Evolutionary conservation across 2,329 filamentous ascomycete genomes (phyloP).

Genomic region (Grosmannia clavigera): DNA sequence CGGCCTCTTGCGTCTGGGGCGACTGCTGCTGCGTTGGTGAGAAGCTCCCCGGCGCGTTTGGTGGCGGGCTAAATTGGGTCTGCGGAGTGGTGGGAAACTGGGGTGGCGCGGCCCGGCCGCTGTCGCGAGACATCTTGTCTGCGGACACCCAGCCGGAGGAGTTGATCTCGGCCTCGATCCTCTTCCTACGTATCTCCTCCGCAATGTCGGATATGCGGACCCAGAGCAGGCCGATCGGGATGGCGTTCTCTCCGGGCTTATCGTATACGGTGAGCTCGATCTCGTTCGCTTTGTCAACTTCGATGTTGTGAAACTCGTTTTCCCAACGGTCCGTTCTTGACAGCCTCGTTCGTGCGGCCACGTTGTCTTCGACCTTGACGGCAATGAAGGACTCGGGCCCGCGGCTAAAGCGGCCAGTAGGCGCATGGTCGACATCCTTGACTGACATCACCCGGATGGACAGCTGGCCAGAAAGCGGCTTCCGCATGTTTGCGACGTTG

Average conservation of each 20-base stretch:
- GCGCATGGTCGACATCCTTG: conserved; percentile 87
- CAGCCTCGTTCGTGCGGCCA: conserved; percentile 76
- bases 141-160: conserved; percentile 94
- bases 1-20: conserved; percentile 12
- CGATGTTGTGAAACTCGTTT: conserved; percentile 79
- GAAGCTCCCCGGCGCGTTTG: conserved; percentile 25
- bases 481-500: conserved; percentile 86
- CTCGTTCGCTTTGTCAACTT: conserved; percentile 97
- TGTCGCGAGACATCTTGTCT: conserved; percentile 65
- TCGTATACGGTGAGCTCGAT: conserved; percentile 97
- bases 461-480: conserved; percentile 86
- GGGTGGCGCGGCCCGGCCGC: conserved; percentile 31
- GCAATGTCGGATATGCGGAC: conserved; percentile 93
- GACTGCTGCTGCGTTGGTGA: conserved; percentile 10
- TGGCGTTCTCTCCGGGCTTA: conserved; percentile 77
- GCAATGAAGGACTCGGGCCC: conserved; percentile 92
- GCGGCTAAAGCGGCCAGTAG: conserved; percentile 70
- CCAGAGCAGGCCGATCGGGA: conserved; percentile 93
- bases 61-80: conserved; percentile 31
- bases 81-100: conserved; percentile 48
- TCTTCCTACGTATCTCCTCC: conserved; percentile 94
- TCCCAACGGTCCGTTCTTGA: conserved; percentile 85
- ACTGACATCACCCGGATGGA: conserved; percentile 78
- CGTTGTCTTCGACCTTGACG: conserved; percentile 90
- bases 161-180: conserved; percentile 91